Conservation (phyloP, 1,284 basidiomycete genomes). For the Psilocybe mexicana region DNA sequence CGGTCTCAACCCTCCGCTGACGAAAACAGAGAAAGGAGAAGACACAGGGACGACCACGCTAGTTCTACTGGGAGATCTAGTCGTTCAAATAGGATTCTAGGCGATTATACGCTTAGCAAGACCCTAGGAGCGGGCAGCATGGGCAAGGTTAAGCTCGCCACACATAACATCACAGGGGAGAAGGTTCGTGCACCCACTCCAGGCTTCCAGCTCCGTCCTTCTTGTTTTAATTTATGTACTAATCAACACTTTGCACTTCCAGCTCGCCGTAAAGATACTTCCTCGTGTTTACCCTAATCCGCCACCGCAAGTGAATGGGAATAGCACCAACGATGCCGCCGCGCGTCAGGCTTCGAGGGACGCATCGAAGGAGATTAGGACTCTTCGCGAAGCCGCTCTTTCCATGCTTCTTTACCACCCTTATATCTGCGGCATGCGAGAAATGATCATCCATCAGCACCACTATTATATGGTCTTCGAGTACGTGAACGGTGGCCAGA, state of each 20-base stretch:
- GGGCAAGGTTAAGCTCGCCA: constrained; percentile 98
- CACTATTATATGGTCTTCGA: constrained; percentile 99
- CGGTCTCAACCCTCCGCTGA: constrained; percentile 23
- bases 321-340: constrained; percentile 52
- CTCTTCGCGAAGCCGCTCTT: constrained; percentile 92
- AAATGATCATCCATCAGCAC: constrained; percentile 94
- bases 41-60: constrained; percentile 28
- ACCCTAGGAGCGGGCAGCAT: constrained; percentile 97
- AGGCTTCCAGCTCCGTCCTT: constrained; percentile 1
- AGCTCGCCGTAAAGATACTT: constrained; percentile 98
- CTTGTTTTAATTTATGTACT: not conserved
- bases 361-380: constrained; percentile 94
- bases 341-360: constrained; percentile 88
- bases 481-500: constrained; percentile 98
- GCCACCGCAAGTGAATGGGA: constrained; percentile 42
- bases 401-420: constrained; percentile 96
- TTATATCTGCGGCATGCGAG: constrained; percentile 98
- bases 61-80: constrained; percentile 32
- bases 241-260: constrained; percentile 11
- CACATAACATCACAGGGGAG: constrained; percentile 87
- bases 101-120: constrained; percentile 96
- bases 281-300: constrained; percentile 73
- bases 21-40: constrained; percentile 27
- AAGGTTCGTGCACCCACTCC: constrained; percentile 63
- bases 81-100: constrained; percentile 68